phyloP scores from a whole-genome alignment of 805 yeast genomes.

The Cyberlindnera bimundalis region DNA sequence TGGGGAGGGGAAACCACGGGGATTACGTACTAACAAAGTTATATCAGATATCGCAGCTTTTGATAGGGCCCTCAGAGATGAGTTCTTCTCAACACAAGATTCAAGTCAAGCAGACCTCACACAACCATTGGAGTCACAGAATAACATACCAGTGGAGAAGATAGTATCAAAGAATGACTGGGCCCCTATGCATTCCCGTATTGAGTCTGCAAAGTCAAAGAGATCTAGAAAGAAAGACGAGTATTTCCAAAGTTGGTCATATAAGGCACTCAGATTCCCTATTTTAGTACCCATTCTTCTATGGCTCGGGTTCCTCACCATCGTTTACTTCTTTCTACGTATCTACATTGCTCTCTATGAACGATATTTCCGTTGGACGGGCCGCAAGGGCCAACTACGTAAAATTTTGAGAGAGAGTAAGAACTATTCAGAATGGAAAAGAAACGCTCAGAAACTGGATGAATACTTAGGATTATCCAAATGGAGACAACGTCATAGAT shows the following conservation, averaged over 20 bases:
- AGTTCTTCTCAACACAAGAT: not conserved
- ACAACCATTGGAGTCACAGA: too few relatives aligned
- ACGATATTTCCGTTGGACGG: constrained; percentile 55
- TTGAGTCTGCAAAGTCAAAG: constrained; percentile 8
- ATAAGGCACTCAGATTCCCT: constrained; percentile 62
- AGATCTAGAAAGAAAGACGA: constrained; percentile 22
- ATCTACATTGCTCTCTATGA: constrained; percentile 63
- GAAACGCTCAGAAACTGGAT: constrained; percentile 56
- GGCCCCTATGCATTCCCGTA: constrained; percentile 38
- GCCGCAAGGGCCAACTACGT: constrained; percentile 48
- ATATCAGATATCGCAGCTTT: constrained; percentile 17
- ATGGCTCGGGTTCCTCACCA: constrained; percentile 53
- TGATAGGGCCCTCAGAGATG: constrained; percentile 13
- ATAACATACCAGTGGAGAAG: constrained; percentile 24
- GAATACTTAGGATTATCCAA: constrained; percentile 51
- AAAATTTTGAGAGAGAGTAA: constrained; percentile 45
- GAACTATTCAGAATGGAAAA: constrained; percentile 60
- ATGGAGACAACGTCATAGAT: constrained; percentile 44
- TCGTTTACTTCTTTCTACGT: constrained; percentile 50
- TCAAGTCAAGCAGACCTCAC: too few relatives aligned
- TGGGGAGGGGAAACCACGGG: not conserved
- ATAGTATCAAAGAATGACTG: constrained; percentile 45
- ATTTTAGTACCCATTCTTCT: constrained; percentile 45
- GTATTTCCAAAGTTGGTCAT: constrained; percentile 37
- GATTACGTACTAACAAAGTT: not conserved